Conservation (phyloP, 176 grass and related monocot genomes). For the Hyparrhenia diplandra region DNA sequence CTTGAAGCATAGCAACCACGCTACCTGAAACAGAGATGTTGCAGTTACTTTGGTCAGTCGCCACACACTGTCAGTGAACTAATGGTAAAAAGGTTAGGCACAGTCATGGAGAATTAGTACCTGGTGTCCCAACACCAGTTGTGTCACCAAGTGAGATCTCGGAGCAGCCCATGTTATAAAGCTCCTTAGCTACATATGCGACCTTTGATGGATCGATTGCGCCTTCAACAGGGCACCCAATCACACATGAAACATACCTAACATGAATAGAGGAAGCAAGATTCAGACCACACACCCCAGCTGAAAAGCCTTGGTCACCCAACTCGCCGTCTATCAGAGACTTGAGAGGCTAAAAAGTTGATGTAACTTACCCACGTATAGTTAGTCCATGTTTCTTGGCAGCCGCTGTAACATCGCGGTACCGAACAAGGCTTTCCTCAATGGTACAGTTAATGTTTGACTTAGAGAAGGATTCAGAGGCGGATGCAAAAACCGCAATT, state of each 20-base stretch:
- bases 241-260: slow-evolving; percentile 85
- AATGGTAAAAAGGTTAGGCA: neutral
- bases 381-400: slow-evolving; percentile 55
- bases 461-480: slow-evolving; percentile 86
- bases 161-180: slow-evolving; percentile 85
- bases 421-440: slow-evolving; percentile 77
- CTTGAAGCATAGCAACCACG: slow-evolving; percentile 73
- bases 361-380: slow-evolving; percentile 67
- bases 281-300: slow-evolving; percentile 22
- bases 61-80: neutral
- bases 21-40: slow-evolving; percentile 45
- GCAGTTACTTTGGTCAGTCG: neutral
- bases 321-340: neutral
- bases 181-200: slow-evolving; percentile 74
- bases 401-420: slow-evolving; percentile 49
- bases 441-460: slow-evolving; percentile 85
- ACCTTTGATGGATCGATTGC: slow-evolving; percentile 64
- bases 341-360: neutral
- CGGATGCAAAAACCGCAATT: slow-evolving; percentile 80
- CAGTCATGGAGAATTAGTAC: slow-evolving; percentile 28
- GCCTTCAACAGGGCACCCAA: slow-evolving; percentile 65
- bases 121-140: slow-evolving; percentile 92
- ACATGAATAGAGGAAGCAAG: neutral
- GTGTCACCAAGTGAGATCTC: slow-evolving; percentile 99
- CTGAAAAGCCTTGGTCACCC: neutral